Base-by-base conservation (phyloP, 768 basidiomycete genomes). In the Xerocomus spinulosus region DNA sequence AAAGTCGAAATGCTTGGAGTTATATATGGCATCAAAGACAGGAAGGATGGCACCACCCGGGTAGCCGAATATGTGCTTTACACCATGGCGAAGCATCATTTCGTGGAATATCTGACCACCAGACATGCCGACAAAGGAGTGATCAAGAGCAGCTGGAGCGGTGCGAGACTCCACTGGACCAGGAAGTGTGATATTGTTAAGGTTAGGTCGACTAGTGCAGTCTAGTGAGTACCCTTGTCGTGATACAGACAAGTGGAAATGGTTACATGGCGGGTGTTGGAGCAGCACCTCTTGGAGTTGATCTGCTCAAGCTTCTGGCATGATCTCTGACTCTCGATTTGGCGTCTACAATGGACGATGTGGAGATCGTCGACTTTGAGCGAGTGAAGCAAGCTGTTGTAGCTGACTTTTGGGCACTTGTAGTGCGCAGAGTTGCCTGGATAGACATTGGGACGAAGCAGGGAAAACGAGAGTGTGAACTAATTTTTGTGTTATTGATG, bases 11-110 rank as follows among this genome's bases (percentile, higher is more conserved):
- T 96, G 85, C 3, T 83, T 79, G 7, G 92, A 95, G 68, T 95
- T 86, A 78, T 97, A 87, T 69, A 98, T 99, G 66, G 96, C 96
- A 67, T 99, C 95, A 69, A 97, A 99, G n/a, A 99, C 96, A 52
- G 95, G 96, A 29, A 98, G 82, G 68, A 98, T 97, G 34, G 95
- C 96, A 49, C 95, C 95, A 36, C 94, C 94, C 8, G 95, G 95
- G 70, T 98, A 99, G 30, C 95, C 95, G 60, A 99, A 98, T 38
- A 99, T 79, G 61, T 97, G 91, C 69, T 94, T 96, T 58, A 98
- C 94, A 49, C 78, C 82, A 63, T 99, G 96, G 38, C 95, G 80
- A 52, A 94, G 83, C 91, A 99, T 95, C 95, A 99, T 98, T 71
- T 99, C 95, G 68, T 99, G 93, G 74, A 99, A 96, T 64, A 99